Evolutionary conservation across 192 early-diverging fungal species (phyloP).

Genomic region (Coemansia sp.): DNA sequence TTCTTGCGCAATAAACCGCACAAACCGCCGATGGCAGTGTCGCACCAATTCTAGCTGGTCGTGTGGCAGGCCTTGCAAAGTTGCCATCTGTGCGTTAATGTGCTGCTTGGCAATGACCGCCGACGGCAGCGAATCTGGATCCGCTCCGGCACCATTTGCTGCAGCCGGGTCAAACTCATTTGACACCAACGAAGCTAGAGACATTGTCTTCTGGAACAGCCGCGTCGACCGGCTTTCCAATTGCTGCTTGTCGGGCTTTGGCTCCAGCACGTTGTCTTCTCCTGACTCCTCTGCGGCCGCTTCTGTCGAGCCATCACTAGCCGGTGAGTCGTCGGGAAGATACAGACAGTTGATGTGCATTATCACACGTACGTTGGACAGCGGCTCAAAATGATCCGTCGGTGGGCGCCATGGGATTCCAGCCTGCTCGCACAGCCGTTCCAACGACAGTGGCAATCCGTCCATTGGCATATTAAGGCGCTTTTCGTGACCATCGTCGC

Average conservation of each 20-base stretch:
- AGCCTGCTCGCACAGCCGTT: slow-evolving; percentile 46
- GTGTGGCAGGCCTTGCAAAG: slow-evolving; percentile 39
- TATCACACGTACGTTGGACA: slow-evolving; percentile 43
- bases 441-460: slow-evolving; percentile 42
- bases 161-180: slow-evolving; percentile 26
- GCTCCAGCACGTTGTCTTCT: slow-evolving; percentile 18
- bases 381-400: slow-evolving; percentile 51
- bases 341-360: slow-evolving; percentile 54
- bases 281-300: not conserved
- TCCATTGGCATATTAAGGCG: slow-evolving; percentile 52
- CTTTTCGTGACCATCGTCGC: slow-evolving; percentile 22
- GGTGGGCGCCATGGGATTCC: slow-evolving; percentile 46
- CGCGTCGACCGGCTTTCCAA: slow-evolving; percentile 28
- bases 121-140: slow-evolving; percentile 29
- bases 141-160: not conserved
- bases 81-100: slow-evolving; percentile 46
- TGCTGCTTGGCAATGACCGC: slow-evolving; percentile 38
- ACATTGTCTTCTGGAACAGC: slow-evolving; percentile 53
- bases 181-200: slow-evolving; percentile 41
- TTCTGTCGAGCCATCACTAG: not conserved
- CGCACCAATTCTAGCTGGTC: slow-evolving; percentile 49
- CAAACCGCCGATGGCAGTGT: slow-evolving; percentile 42
- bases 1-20: slow-evolving; percentile 52
- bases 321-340: slow-evolving; percentile 21
- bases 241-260: slow-evolving; percentile 39